Percentiles rank a stretch among this genome's conserved stretches.
Evolutionary conservation across 805 yeast genomes (phyloP).

Genomic region (Scheffersomyces spartinae): DNA sequence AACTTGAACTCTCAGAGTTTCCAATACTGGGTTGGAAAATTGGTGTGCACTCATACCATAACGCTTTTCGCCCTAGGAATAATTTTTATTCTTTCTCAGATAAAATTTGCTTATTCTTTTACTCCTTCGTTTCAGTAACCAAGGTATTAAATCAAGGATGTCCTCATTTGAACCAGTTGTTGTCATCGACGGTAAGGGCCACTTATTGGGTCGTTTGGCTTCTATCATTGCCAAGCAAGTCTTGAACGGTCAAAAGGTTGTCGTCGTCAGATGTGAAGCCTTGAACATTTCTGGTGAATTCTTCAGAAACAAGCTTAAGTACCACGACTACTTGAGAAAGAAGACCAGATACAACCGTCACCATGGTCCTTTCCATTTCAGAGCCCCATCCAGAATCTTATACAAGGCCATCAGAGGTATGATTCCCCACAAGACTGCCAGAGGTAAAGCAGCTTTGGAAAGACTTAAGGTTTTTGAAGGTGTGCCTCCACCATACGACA

Average conservation of each 20-base stretch:
- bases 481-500: constrained; percentile 99
- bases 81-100: no score
- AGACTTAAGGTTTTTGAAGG: constrained; percentile 99
- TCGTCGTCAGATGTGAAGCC: constrained; percentile 94
- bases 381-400: constrained; percentile 99
- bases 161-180: constrained; percentile 92
- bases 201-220: constrained; percentile 99
- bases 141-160: constrained; percentile 39
- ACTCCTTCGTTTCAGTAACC: no score
- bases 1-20: no score
- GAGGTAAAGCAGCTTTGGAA: constrained; percentile 99
- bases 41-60: no score
- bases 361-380: constrained; percentile 99
- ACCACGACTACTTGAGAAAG: constrained; percentile 99
- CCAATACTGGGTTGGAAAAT: no score
- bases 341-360: constrained; percentile 97
- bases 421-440: constrained; percentile 99
- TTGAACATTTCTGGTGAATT: constrained; percentile 99
- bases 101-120: no score
- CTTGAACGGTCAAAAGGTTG: constrained; percentile 96
- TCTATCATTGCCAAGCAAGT: constrained; percentile 97
- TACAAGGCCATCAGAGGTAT: constrained; percentile 99
- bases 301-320: constrained; percentile 99
- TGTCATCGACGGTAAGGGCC: constrained; percentile 99
- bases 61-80: no score